Conservation (phyloP, 768 basidiomycete genomes). For the Paxillus involutus region DNA sequence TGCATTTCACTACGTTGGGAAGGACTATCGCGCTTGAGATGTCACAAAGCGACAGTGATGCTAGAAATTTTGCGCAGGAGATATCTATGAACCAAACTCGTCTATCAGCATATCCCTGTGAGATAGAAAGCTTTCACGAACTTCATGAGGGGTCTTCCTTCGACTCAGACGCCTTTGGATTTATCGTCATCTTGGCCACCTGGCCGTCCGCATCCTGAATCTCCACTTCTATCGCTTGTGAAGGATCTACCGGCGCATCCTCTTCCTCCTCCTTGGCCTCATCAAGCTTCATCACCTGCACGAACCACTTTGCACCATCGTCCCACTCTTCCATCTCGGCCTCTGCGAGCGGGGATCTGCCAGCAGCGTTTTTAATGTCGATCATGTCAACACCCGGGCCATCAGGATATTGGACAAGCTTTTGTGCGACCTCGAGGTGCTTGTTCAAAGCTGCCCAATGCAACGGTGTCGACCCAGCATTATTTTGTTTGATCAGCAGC, state of each 20-base stretch:
- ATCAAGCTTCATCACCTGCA: slow-evolving; percentile 77
- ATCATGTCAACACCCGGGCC: slow-evolving; percentile 70
- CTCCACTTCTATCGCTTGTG: slow-evolving; percentile 60
- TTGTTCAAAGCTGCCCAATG: slow-evolving; percentile 92
- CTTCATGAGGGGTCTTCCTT: neutral
- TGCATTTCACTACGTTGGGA: too few species aligned
- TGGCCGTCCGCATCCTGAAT: slow-evolving; percentile 72
- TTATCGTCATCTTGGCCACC: slow-evolving; percentile 62
- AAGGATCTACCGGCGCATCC: slow-evolving; percentile 28
- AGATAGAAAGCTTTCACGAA: neutral
- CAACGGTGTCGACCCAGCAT: slow-evolving; percentile 75
- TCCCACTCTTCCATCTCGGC: slow-evolving; percentile 81
- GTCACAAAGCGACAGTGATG: neutral
- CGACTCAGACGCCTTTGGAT: neutral
- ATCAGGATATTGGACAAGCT: slow-evolving; percentile 52
- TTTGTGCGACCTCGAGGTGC: slow-evolving; percentile 63
- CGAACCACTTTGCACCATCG: slow-evolving; percentile 82
- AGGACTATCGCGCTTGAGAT: too few species aligned
- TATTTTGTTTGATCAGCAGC: slow-evolving; percentile 63
- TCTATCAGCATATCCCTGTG: neutral
- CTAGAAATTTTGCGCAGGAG: neutral
- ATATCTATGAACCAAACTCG: neutral
- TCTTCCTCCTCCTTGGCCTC: slow-evolving; percentile 37
- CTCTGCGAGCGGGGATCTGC: slow-evolving; percentile 76
- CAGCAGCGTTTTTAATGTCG: slow-evolving; percentile 72